phyloP scores from a whole-genome alignment of 2,329 filamentous ascomycete species.

The Neopestalotiopsis sp. region DNA sequence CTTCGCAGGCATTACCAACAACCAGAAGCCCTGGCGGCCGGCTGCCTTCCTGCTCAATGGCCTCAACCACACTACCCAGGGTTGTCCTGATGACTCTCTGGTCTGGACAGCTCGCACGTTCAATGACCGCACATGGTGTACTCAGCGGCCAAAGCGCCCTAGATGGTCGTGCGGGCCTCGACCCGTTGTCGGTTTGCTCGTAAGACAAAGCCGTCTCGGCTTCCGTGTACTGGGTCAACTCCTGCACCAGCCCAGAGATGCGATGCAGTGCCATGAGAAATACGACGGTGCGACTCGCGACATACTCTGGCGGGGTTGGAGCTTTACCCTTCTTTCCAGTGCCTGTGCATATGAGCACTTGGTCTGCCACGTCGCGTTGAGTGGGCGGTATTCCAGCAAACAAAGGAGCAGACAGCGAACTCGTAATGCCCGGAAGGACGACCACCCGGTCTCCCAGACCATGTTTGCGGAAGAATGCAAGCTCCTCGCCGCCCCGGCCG shows the following conservation, averaged over 20 bases:
- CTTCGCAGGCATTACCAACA: slow-evolving; percentile 83
- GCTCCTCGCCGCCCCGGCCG: slow-evolving; percentile 92
- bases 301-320: slow-evolving; percentile 81
- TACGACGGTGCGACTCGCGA: slow-evolving; percentile 80
- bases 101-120: slow-evolving; percentile 91
- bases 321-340: slow-evolving; percentile 89
- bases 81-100: slow-evolving; percentile 92
- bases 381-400: slow-evolving; percentile 90
- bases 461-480: slow-evolving; percentile 77
- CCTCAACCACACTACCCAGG: slow-evolving; percentile 76
- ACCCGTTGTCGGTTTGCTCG: slow-evolving; percentile 24
- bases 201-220: slow-evolving; percentile 33
- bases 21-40: slow-evolving; percentile 88
- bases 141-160: slow-evolving; percentile 68
- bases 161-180: slow-evolving; percentile 20
- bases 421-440: slow-evolving; percentile 90
- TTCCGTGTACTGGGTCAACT: slow-evolving; percentile 61
- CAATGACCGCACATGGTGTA: slow-evolving; percentile 92
- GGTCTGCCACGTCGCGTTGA: slow-evolving; percentile 87
- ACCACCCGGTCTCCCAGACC: slow-evolving; percentile 68
- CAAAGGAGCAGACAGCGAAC: slow-evolving; percentile 82
- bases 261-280: slow-evolving; percentile 96
- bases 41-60: slow-evolving; percentile 88
- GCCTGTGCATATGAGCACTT: slow-evolving; percentile 94
- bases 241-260: slow-evolving; percentile 73